Evolutionary conservation across 768 basidiomycete species (phyloP).

Genomic region (Gloeophyllum trabeum): DNA sequence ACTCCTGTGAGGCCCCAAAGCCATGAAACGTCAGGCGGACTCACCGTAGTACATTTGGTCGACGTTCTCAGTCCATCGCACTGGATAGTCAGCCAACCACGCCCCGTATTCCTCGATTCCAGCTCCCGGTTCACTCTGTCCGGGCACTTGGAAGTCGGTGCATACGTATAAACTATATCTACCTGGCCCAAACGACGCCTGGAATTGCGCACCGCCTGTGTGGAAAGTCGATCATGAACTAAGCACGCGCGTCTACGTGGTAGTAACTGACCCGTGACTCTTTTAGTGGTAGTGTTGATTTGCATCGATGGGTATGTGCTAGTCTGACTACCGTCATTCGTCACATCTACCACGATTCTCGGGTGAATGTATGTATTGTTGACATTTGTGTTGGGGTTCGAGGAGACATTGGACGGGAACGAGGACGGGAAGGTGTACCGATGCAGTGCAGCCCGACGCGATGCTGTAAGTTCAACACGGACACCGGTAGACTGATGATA

Average conservation of each 20-base stretch:
- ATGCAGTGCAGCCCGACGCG: slow-evolving; percentile 47
- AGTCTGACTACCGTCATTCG: slow-evolving; percentile 48
- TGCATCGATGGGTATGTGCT: slow-evolving; percentile 35
- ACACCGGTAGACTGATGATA: slow-evolving; percentile 35
- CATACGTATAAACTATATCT: slow-evolving; percentile 48
- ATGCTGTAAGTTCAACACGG: slow-evolving; percentile 48
- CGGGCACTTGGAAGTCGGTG: slow-evolving; percentile 47
- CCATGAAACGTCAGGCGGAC: no score
- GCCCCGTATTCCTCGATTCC: slow-evolving; percentile 44
- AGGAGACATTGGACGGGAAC: no score
- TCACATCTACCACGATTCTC: slow-evolving; percentile 47
- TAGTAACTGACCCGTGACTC: slow-evolving; percentile 32
- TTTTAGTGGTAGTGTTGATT: slow-evolving; percentile 35
- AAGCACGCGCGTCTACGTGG: neutral
- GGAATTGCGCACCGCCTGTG: slow-evolving; percentile 30
- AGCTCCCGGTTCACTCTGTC: no score
- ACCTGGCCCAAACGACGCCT: slow-evolving; percentile 49
- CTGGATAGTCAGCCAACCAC: slow-evolving; percentile 38
- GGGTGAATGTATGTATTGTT: no score
- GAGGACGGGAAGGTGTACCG: slow-evolving; percentile 23
- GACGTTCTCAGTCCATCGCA: slow-evolving; percentile 31
- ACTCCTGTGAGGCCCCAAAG: no score
- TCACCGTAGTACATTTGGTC: no score
- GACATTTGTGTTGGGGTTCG: no score
- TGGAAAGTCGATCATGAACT: neutral